Evolutionary conservation across 2,329 filamentous ascomycete species (phyloP).

Genomic region (Microsporum ferrugineum): DNA sequence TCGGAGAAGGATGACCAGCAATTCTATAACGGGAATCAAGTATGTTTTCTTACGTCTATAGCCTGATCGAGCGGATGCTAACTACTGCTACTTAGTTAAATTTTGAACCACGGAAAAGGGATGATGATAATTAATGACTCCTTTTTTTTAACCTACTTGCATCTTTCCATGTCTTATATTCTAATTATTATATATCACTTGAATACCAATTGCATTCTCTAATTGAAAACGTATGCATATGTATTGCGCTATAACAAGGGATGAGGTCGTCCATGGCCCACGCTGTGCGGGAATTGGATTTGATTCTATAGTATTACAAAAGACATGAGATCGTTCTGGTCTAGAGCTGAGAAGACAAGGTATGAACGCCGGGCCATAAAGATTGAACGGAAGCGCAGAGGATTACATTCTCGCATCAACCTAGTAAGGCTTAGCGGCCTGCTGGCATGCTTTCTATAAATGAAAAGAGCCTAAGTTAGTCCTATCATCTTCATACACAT

Average conservation of each 20-base stretch:
- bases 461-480: constrained; percentile 1
- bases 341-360: neutral
- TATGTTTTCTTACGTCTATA: constrained; percentile 36
- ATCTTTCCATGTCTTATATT: neutral
- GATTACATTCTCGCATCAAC: neutral
- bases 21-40: constrained; percentile 86
- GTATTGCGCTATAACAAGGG: neutral
- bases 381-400: neutral
- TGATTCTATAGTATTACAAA: neutral
- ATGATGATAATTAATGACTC: constrained; percentile 37
- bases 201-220: neutral
- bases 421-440: constrained; percentile 62
- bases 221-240: neutral
- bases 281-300: neutral
- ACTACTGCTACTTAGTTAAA: constrained; percentile 42
- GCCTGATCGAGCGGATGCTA: neutral
- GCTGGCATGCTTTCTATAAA: constrained; percentile 64
- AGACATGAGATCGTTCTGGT: neutral
- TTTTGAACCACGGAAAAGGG: constrained; percentile 54
- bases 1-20: constrained; percentile 51
- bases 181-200: neutral
- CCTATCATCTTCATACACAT: constrained; percentile 1
- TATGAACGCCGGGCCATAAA: neutral
- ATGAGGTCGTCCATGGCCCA: neutral
- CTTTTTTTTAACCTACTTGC: neutral